A percentile compares a stretch with the other conserved stretches of the same genome.
Evolutionary conservation across 768 basidiomycete species (phyloP).

Genomic region (Lactarius trivialis): DNA sequence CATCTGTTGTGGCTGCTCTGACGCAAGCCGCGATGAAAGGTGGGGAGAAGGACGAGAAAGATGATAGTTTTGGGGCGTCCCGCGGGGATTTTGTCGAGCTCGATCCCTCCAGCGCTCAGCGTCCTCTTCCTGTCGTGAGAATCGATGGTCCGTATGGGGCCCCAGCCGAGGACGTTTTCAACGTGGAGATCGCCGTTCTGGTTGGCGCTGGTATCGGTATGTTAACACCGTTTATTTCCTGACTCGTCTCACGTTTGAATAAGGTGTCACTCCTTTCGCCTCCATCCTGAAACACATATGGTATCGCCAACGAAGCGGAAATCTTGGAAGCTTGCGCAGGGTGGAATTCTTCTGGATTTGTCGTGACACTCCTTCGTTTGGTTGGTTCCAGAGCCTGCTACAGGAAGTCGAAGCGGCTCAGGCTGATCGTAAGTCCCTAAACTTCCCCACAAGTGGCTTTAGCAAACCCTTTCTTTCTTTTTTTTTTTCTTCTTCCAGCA

Average conservation of each 20-base stretch:
- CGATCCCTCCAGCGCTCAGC: slow-evolving; percentile 42
- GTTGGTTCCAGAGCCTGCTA: slow-evolving; percentile 90
- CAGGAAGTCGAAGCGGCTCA: slow-evolving; percentile 86
- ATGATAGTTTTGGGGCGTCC: slow-evolving; percentile 31
- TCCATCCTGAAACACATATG: slow-evolving; percentile 94
- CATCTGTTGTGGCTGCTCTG: slow-evolving; percentile 68
- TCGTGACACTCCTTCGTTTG: slow-evolving; percentile 93
- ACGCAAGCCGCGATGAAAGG: slow-evolving; percentile 76
- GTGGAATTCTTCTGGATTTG: slow-evolving; percentile 96
- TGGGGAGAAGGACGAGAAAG: slow-evolving; percentile 50
- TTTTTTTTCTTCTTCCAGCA: slow-evolving; percentile 38
- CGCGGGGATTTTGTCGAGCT: slow-evolving; percentile 83
- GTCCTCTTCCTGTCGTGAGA: slow-evolving; percentile 59
- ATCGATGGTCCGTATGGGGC: slow-evolving; percentile 93
- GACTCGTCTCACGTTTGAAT: slow-evolving; percentile 5
- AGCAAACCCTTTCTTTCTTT: not conserved
- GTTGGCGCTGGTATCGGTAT: slow-evolving; percentile 90
- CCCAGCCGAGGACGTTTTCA: slow-evolving; percentile 87
- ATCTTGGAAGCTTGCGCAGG: slow-evolving; percentile 71
- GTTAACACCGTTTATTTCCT: not conserved
- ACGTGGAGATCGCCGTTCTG: slow-evolving; percentile 80
- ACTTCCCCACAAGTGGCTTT: not conserved
- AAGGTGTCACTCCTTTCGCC: slow-evolving; percentile 90
- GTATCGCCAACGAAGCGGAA: slow-evolving; percentile 80
- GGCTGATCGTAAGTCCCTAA: slow-evolving; percentile 64